A percentile compares a stretch with the other conserved stretches of the same genome.
These are phyloP conservation scores for Neurospora sp. DNA, from an alignment of 495 filamentous ascomycete species.

Conservation along the genomic window DNA sequence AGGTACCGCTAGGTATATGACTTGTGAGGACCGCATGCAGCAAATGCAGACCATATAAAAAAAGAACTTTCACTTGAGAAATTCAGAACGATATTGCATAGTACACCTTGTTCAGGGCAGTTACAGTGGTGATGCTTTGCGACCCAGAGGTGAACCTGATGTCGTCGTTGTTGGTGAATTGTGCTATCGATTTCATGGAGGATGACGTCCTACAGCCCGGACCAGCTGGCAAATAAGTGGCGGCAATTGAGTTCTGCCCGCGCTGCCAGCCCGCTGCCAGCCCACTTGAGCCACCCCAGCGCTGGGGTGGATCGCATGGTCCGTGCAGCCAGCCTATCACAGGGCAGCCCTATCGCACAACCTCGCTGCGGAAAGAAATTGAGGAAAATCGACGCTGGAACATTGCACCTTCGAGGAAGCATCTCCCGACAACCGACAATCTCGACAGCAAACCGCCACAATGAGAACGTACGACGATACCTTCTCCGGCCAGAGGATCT, in stretches of 20 bases:
- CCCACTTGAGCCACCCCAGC: neutral
- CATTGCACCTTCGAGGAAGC: slow-evolving; percentile 20
- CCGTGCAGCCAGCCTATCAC: slow-evolving; percentile 20
- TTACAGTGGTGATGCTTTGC: neutral
- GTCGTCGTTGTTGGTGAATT: neutral
- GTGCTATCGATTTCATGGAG: neutral
- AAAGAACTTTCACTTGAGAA: neutral
- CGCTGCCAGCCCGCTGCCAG: neutral
- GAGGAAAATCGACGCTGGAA: slow-evolving; percentile 24
- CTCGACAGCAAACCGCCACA: slow-evolving; percentile 46
- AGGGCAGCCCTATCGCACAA: slow-evolving; percentile 28
- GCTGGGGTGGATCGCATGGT: slow-evolving; percentile 7
- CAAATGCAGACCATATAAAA: neutral
- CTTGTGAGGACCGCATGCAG: neutral
- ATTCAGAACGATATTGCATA: neutral
- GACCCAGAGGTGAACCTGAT: neutral
- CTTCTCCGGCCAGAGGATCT: slow-evolving; percentile 97
- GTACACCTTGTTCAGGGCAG: neutral
- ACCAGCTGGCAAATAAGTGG: neutral
- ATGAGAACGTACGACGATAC: slow-evolving; percentile 99
- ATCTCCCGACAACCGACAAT: slow-evolving; percentile 24
- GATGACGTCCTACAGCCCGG: neutral
- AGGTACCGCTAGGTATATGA: neutral
- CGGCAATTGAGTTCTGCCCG: neutral
- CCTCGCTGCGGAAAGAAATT: slow-evolving; percentile 22